These are phyloP conservation scores for Debaryomycetaceae sp. DNA, from an alignment of 1,139 yeast species.

Conservation along the genomic window DNA sequence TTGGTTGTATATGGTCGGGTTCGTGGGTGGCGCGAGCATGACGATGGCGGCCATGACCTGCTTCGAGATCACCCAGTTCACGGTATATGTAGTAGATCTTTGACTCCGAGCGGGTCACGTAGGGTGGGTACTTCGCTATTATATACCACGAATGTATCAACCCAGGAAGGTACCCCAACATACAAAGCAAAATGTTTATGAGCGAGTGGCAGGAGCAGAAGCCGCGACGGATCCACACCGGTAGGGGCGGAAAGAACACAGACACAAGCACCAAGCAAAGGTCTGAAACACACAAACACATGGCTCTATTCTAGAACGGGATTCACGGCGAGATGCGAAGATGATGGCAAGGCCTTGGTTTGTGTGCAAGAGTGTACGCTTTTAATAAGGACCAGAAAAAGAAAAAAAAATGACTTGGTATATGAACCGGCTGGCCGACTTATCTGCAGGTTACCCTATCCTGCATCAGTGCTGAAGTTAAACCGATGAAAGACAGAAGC, in stretches of 20 bases:
- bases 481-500: background rate
- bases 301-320: conserved; percentile 1
- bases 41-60: conserved; percentile 17
- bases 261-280: conserved; percentile 55
- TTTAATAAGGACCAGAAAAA: background rate
- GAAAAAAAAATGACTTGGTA: conserved; percentile 2
- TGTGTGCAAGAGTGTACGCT: background rate
- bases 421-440: conserved; percentile 3
- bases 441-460: too few species aligned
- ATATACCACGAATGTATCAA: conserved; percentile 65
- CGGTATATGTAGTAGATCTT: conserved; percentile 31
- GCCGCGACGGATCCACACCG: conserved; percentile 68
- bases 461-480: too few species aligned
- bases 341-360: conserved; percentile 1
- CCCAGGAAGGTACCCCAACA: conserved; percentile 67
- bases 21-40: conserved; percentile 17
- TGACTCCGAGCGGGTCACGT: conserved; percentile 17
- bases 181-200: conserved; percentile 53
- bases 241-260: conserved; percentile 65
- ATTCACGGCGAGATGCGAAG: background rate
- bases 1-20: conserved; percentile 5
- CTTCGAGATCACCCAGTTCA: conserved; percentile 11
- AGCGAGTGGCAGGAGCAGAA: conserved; percentile 58
- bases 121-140: conserved; percentile 45
- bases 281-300: conserved; percentile 38